A percentile compares a stretch with the other conserved stretches of the same genome.
Conservation (phyloP, 768 basidiomycete genomes). For the Clitopilus hobsonii region DNA sequence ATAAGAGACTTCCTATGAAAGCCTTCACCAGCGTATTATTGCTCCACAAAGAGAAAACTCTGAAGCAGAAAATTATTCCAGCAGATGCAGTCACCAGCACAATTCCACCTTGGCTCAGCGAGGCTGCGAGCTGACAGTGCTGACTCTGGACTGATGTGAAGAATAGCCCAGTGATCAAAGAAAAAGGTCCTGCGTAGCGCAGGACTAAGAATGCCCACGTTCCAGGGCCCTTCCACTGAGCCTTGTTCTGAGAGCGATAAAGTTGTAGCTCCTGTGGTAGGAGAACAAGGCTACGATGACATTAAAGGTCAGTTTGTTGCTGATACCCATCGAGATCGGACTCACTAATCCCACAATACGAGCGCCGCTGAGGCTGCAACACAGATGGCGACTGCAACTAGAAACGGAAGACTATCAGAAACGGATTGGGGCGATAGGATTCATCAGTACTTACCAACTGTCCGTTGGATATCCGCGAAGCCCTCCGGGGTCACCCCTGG, state of each 20-base stretch:
- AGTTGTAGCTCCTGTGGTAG: not conserved
- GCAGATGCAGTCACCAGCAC: slow-evolving; percentile 15
- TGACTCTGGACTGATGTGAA: slow-evolving; percentile 12
- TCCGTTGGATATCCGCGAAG: not conserved
- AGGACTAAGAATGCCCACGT: slow-evolving; percentile 9
- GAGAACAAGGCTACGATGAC: not conserved
- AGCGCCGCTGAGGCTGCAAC: slow-evolving; percentile 10
- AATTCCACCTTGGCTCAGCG: slow-evolving; percentile 13
- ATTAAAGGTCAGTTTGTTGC: slow-evolving; percentile 1
- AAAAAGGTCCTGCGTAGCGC: slow-evolving; percentile 11
- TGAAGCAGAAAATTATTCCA: slow-evolving; percentile 15
- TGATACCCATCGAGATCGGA: not conserved
- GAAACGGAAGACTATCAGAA: not conserved
- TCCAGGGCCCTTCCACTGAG: not conserved
- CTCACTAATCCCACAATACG: slow-evolving; percentile 12
- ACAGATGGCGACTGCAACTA: slow-evolving; percentile 3
- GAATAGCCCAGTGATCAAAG: slow-evolving; percentile 8
- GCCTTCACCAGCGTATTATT: slow-evolving; percentile 7
- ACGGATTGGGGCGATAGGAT: not conserved
- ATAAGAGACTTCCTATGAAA: slow-evolving; percentile 1
- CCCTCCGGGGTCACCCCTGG: not conserved
- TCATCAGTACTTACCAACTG: not conserved
- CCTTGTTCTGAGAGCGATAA: not conserved
- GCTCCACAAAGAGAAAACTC: slow-evolving; percentile 16
- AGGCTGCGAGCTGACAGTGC: slow-evolving; percentile 15